These are phyloP conservation scores for Beta vulgaris DNA, from an alignment of 148 eudicot species.

Conservation along the genomic window DNA sequence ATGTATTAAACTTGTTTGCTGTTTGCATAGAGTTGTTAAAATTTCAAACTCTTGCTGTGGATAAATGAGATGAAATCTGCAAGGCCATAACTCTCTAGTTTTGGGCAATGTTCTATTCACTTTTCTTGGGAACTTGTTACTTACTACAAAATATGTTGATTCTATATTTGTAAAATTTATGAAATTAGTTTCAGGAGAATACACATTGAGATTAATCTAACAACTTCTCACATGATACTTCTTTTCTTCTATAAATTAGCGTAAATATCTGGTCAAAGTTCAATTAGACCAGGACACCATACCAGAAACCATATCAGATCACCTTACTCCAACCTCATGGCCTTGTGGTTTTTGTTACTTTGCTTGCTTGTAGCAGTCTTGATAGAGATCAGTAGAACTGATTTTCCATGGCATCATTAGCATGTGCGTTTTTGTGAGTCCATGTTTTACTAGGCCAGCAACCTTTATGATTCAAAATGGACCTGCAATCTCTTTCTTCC, in stretches of 20 bases:
- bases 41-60: neutral
- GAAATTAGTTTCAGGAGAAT: too few species aligned
- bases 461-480: neutral
- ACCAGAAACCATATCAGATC: too few species aligned
- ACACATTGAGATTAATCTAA: too few species aligned
- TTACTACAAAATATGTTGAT: too few species aligned
- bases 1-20: neutral
- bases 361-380: neutral
- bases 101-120: too few species aligned
- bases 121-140: too few species aligned
- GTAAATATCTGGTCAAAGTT: too few species aligned
- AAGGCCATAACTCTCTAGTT: neutral
- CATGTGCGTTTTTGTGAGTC: neutral
- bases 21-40: neutral
- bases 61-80: neutral
- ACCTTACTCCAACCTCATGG: too few species aligned
- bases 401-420: neutral
- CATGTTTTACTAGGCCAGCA: neutral
- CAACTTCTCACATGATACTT: too few species aligned
- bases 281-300: too few species aligned
- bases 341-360: neutral
- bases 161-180: too few species aligned
- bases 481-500: neutral
- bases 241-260: too few species aligned
- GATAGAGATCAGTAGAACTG: neutral